Conservation (phyloP, 306 rosid species). For the Rosa persica region DNA sequence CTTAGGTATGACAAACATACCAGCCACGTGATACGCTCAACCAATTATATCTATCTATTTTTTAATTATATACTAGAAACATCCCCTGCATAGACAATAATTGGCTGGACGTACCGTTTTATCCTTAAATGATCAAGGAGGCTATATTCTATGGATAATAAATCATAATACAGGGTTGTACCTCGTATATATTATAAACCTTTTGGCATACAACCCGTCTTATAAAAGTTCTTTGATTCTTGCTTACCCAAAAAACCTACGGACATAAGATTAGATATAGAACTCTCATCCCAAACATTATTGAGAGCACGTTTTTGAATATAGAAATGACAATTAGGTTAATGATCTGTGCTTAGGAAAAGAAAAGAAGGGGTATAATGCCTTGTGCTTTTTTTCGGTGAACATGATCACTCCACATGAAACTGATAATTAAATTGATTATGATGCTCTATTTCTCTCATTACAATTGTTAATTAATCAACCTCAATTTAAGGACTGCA, state of each 20-base stretch:
- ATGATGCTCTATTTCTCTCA: neutral
- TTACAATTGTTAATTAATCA: neutral
- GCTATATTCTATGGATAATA: neutral
- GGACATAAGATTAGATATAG: neutral
- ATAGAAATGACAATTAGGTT: neutral
- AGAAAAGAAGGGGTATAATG: neutral
- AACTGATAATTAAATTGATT: neutral
- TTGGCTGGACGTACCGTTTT: too few relatives aligned
- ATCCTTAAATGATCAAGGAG: neutral
- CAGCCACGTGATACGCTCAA: too few relatives aligned
- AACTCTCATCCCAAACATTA: neutral
- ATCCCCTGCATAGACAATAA: too few relatives aligned
- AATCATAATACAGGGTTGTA: neutral
- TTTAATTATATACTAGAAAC: too few relatives aligned
- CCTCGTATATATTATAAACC: neutral
- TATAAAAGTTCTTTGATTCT: neutral
- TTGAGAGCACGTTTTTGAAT: constrained; percentile 2
- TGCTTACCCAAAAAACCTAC: neutral
- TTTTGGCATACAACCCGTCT: neutral
- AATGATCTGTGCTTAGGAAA: neutral
- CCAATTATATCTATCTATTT: too few relatives aligned
- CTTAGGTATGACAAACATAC: too few relatives aligned
- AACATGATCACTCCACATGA: constrained; percentile 9
- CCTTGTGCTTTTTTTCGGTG: neutral
- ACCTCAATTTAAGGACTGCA: neutral